Conservation (phyloP, 164 flowering plant species). For the Nelumbo lutea region DNA sequence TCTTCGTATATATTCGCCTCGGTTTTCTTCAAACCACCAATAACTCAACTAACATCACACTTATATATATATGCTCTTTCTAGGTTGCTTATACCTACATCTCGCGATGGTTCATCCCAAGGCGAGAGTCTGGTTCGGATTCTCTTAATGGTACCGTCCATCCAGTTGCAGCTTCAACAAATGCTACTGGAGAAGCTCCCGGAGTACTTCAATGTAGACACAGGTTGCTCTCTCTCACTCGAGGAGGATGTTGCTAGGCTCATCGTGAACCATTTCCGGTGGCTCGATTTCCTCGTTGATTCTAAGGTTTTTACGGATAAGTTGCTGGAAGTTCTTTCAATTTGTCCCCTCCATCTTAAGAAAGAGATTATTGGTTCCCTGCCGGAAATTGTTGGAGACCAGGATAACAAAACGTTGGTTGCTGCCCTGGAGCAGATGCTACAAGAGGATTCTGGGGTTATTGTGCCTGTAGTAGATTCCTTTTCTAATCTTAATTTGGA, state of each 20-base stretch:
- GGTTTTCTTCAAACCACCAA: not conserved
- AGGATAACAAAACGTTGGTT: constrained; percentile 41
- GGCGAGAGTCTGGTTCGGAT: constrained; percentile 48
- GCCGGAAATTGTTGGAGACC: constrained; percentile 80
- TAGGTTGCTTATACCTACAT: constrained; percentile 45
- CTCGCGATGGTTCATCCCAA: constrained; percentile 19
- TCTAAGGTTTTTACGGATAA: constrained; percentile 51
- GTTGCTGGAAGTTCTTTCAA: constrained; percentile 63
- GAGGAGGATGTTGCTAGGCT: constrained; percentile 66
- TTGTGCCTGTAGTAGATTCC: constrained; percentile 76
- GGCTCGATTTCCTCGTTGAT: constrained; percentile 86
- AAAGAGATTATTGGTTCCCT: constrained; percentile 84
- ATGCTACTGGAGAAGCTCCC: constrained; percentile 81
- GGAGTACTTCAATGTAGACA: constrained; percentile 43
- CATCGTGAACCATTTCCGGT: constrained; percentile 65
- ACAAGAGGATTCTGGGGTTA: constrained; percentile 61
- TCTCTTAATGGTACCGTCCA: constrained; percentile 55
- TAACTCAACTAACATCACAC: not conserved
- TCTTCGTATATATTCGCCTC: not conserved
- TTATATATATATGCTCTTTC: not conserved
- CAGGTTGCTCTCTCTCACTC: constrained; percentile 14
- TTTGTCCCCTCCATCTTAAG: constrained; percentile 62
- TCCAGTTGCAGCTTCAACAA: constrained; percentile 59
- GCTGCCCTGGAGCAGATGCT: constrained; percentile 58
- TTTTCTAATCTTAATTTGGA: constrained; percentile 71